These are phyloP conservation scores for Candolleomyces eurysporus DNA, from an alignment of 768 basidiomycete species.

Conservation along the genomic window DNA sequence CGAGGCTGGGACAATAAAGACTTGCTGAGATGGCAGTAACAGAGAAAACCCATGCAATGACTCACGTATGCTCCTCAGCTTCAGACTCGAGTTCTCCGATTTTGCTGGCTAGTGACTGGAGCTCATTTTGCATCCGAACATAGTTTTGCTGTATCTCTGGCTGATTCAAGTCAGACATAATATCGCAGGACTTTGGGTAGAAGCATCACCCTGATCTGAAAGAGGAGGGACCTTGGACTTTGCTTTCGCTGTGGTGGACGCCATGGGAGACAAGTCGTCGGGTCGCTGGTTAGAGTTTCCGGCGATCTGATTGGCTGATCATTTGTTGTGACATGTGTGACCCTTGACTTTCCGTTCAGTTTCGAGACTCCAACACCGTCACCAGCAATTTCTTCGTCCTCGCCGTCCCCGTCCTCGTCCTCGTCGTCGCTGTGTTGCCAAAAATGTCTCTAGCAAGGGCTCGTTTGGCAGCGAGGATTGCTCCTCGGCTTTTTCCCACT, in stretches of 20 bases:
- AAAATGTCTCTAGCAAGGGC: conserved; percentile 59
- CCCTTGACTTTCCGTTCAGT: conserved; percentile 27
- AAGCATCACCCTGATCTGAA: conserved; percentile 68
- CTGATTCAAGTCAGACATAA: conserved; percentile 43
- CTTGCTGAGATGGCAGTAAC: conserved; percentile 1
- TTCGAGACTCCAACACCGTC: conserved; percentile 8
- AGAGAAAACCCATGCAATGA: conserved; percentile 13
- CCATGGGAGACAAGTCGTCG: conserved; percentile 31
- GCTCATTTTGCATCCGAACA: conserved; percentile 78
- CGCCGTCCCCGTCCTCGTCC: conserved; percentile 34
- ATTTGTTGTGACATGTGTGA: conserved; percentile 28
- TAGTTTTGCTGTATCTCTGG: conserved; percentile 86
- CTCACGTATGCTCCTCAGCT: conserved; percentile 91
- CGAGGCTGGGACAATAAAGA: conserved; percentile 53
- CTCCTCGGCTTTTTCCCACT: conserved; percentile 39
- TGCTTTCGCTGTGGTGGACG: conserved; percentile 47
- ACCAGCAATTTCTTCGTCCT: conserved; percentile 25
- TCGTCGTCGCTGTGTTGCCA: conserved; percentile 36
- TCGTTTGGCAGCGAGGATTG: conserved; percentile 50
- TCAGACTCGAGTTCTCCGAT: conserved; percentile 96
- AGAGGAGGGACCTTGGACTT: conserved; percentile 58
- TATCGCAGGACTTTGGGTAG: conserved; percentile 7
- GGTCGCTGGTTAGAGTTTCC: conserved; percentile 6
- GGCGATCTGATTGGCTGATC: conserved; percentile 45
- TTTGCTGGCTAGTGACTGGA: conserved; percentile 90